These are phyloP conservation scores for Debaryomyces singareniensis DNA, from an alignment of 1,139 yeast species.

Conservation along the genomic window DNA sequence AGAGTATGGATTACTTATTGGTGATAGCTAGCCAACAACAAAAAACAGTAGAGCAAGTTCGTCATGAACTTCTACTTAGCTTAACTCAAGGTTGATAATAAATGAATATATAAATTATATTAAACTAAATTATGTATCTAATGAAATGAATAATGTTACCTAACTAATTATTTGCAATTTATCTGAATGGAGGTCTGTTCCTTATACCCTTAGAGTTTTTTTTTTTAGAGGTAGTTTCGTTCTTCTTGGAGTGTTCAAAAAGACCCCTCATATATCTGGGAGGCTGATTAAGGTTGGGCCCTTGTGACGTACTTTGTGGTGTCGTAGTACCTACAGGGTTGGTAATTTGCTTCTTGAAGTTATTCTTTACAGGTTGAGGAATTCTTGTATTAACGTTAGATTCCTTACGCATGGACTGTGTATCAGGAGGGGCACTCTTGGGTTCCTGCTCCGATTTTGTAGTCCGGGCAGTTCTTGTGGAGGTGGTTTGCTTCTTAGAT, in stretches of 20 bases:
- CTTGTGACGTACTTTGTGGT: slow-evolving; percentile 6
- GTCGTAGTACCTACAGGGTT: neutral
- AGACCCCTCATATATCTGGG: slow-evolving; percentile 40
- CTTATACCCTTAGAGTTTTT: neutral
- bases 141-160: no score
- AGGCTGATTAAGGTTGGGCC: slow-evolving; percentile 39
- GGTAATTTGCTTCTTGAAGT: neutral
- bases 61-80: slow-evolving; percentile 28
- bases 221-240: neutral
- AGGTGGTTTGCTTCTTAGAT: slow-evolving; percentile 2
- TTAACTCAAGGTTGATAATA: slow-evolving; percentile 10
- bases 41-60: slow-evolving; percentile 39
- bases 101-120: neutral
- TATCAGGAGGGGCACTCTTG: neutral
- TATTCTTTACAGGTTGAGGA: slow-evolving; percentile 7
- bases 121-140: neutral
- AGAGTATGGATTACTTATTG: slow-evolving; percentile 37
- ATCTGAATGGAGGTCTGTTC: slow-evolving; percentile 18
- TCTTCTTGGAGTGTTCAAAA: slow-evolving; percentile 10
- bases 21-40: slow-evolving; percentile 39
- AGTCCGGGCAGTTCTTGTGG: neutral
- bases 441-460: no score
- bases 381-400: slow-evolving; percentile 5
- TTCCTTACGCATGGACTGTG: no score
- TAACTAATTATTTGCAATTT: no score